These are phyloP conservation scores for Musa troglodytarum DNA, from an alignment of 176 grass and related monocot species.

Conservation along the genomic window DNA sequence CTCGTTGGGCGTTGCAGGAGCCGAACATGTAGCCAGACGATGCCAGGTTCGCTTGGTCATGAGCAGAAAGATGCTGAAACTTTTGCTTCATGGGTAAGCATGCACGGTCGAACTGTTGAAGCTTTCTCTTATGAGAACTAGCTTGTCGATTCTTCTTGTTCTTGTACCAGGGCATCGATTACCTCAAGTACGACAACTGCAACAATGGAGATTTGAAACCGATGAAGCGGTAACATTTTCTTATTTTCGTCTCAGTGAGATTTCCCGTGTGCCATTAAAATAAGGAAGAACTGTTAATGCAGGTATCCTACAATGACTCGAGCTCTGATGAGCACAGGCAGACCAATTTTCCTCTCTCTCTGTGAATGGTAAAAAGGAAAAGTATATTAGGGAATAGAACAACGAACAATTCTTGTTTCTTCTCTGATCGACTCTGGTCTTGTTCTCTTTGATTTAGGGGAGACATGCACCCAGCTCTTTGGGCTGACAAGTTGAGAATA, in stretches of 20 bases:
- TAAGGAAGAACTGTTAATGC: not conserved
- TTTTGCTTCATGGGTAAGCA: constrained; percentile 75
- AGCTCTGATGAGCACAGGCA: constrained; percentile 53
- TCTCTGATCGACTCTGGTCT: not conserved
- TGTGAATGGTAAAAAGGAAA: constrained; percentile 59
- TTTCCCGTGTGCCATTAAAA: not conserved
- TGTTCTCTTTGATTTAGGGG: no score
- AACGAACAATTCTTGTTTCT: not conserved
- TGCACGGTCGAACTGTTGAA: not conserved
- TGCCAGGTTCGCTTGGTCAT: constrained; percentile 70
- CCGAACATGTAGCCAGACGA: constrained; percentile 55
- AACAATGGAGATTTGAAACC: constrained; percentile 70
- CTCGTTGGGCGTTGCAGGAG: constrained; percentile 21
- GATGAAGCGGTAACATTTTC: constrained; percentile 36
- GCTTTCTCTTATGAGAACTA: no score
- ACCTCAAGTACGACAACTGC: constrained; percentile 96
- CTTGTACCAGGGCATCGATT: constrained; percentile 55
- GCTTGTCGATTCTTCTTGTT: no score
- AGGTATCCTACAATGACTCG: constrained; percentile 87
- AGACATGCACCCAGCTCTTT: constrained; percentile 72
- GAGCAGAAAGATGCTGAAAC: constrained; percentile 73
- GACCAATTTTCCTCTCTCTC: constrained; percentile 59
- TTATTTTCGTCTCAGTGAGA: no score
- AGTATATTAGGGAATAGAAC: not conserved
- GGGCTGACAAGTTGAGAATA: constrained; percentile 74